Evolutionary conservation across 2,329 filamentous ascomycete species (phyloP).

Genomic region (Ophiocordyceps camponoti-saundersi): DNA sequence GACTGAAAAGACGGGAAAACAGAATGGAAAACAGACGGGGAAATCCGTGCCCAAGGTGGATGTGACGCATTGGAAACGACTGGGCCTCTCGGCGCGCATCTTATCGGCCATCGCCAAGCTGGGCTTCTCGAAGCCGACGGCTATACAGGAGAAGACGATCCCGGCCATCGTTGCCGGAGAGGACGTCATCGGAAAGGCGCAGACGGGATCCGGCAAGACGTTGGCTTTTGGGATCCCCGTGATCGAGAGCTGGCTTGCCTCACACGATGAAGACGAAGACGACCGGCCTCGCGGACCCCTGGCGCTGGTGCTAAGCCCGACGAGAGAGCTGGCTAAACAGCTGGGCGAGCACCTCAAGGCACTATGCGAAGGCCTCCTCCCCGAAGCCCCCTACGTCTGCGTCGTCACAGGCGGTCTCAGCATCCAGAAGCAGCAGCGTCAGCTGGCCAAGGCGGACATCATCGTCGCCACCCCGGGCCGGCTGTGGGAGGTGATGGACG

Average conservation of each 20-base stretch:
- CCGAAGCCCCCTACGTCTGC: conserved; percentile 52
- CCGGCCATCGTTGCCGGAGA: conserved; percentile 68
- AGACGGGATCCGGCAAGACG: conserved; percentile 93
- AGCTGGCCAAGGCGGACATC: conserved; percentile 71
- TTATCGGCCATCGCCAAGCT: conserved; percentile 62
- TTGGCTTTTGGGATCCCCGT: conserved; percentile 90
- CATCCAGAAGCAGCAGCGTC: conserved; percentile 83
- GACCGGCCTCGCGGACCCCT: conserved; percentile 28
- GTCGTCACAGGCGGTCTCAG: conserved; percentile 86
- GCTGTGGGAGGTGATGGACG: conserved; percentile 83
- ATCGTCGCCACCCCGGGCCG: conserved; percentile 87
- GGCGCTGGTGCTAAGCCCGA: conserved; percentile 77
- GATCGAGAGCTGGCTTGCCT: conserved; percentile 61
- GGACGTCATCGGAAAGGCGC: conserved; percentile 89
- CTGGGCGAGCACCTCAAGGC: conserved; percentile 66
- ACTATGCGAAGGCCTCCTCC: conserved; percentile 45
- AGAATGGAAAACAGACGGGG: conserved; percentile 3
- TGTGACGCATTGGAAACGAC: conserved; percentile 54
- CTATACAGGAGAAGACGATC: conserved; percentile 66
- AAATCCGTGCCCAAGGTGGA: conserved; percentile 11
- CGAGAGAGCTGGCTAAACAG: conserved; percentile 85
- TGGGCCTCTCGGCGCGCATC: conserved; percentile 56
- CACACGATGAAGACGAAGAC: conserved; percentile 16
- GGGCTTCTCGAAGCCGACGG: conserved; percentile 64
- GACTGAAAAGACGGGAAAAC: conserved; percentile 15